A percentile compares a stretch with the other conserved stretches of the same genome.
These are phyloP conservation scores for Sparassis latifolia DNA, from an alignment of 1,284 basidiomycete species.

Conservation along the genomic window DNA sequence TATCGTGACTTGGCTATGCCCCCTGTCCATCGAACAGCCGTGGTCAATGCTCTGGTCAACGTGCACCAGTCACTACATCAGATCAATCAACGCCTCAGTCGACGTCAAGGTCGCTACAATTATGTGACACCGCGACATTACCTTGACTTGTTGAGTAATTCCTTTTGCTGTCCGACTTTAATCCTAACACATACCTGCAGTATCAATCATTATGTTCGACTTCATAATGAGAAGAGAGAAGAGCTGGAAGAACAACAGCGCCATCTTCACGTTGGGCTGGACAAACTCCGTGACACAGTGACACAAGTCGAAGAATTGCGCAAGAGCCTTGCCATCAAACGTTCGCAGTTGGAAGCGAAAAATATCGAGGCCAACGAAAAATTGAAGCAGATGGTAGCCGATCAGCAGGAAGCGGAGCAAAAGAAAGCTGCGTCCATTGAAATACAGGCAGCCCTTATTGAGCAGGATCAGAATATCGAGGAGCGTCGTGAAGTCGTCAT, in stretches of 20 bases:
- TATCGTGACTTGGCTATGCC: constrained; percentile 80
- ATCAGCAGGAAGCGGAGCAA: constrained; percentile 97
- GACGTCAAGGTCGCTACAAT: constrained; percentile 89
- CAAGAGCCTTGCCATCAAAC: constrained; percentile 92
- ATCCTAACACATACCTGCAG: constrained; percentile 33
- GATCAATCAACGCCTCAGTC: constrained; percentile 85
- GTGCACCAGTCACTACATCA: constrained; percentile 90
- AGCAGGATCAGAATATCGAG: constrained; percentile 88
- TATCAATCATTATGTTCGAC: constrained; percentile 95
- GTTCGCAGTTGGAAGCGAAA: constrained; percentile 89
- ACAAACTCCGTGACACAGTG: constrained; percentile 94
- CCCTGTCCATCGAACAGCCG: constrained; percentile 79
- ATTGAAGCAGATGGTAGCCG: constrained; percentile 95
- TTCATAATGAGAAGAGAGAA: constrained; percentile 97
- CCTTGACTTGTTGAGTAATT: constrained; percentile 86
- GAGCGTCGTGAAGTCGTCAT: constrained; percentile 87
- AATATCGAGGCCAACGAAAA: constrained; percentile 96
- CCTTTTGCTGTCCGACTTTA: constrained; percentile 4
- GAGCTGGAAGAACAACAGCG: constrained; percentile 98
- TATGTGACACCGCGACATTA: constrained; percentile 99
- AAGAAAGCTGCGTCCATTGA: constrained; percentile 96
- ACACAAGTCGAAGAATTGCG: constrained; percentile 94
- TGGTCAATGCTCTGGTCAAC: constrained; percentile 91
- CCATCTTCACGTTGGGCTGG: constrained; percentile 96
- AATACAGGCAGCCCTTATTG: constrained; percentile 89